Base-by-base conservation (phyloP, 2,329 filamentous ascomycete species). In the Aspergillus brunneoviolaceus region DNA sequence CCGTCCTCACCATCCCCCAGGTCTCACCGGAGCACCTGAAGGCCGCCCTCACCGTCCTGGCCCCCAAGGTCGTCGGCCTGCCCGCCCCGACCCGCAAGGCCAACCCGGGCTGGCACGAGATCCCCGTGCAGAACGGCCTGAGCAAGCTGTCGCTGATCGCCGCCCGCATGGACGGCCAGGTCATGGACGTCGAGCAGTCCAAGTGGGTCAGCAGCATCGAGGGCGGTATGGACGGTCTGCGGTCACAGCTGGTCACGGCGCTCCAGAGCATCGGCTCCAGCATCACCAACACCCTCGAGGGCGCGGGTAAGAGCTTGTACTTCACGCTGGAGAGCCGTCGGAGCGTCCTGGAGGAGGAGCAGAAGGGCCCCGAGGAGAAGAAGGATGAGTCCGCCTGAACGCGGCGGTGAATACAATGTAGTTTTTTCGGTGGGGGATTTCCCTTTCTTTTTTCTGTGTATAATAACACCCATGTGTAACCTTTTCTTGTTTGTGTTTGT, bases 81-180 rank as follows among this genome's bases (percentile, higher is more conserved):
- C 89, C 92, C 0, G 87, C 91, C 4, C 94, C 94, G 1, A 86
- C 85, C 55, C 84, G 91, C 62, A 89, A 84, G 75, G 88, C 86
- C 68, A 91, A 85, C 69, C 92, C 94, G 0, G 87, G 88, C 12
- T 96, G 92, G 77, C 85, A 96, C 74, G 94, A 97, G 58, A 83
- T 86, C 0, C 76, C 83, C 1, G 91, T 94, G 57, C 93, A 97
- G 77, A 85, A 81, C 65, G 95, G 90, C 7, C 75, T 99, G 67
- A 87, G 92, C 70, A 99, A 99, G 79, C 78, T 99, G 64, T 82
- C 96, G 74, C 78, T 99, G 35, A 79, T 99, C 14, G 95, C 92
- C 56, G 93, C 93, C 14, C 84, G 95, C 55, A 85, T 97, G 31
- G 95, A 99, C 72, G 90, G 90, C 63, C 89, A 87, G 75, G 86